Evolutionary conservation across 2,329 filamentous ascomycete species (phyloP).

Genomic region (Fusarium sp.): DNA sequence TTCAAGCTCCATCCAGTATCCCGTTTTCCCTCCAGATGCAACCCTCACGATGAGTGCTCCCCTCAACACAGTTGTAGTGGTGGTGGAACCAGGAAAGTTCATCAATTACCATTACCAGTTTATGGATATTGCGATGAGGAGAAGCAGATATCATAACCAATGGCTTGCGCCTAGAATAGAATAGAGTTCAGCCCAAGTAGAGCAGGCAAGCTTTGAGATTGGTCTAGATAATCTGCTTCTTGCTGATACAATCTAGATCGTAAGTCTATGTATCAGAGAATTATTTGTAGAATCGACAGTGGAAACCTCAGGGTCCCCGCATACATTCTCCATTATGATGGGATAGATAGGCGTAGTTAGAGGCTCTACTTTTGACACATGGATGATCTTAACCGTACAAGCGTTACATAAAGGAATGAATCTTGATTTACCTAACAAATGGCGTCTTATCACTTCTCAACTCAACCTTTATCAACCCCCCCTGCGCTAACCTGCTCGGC

Average conservation of each 20-base stretch:
- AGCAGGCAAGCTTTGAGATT: background rate
- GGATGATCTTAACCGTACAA: background rate
- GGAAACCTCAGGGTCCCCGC: constrained; percentile 10
- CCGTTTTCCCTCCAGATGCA: background rate
- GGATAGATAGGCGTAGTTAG: background rate
- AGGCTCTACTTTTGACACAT: background rate
- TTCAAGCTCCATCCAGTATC: background rate
- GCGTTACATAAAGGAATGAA: constrained; percentile 21
- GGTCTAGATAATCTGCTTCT: background rate
- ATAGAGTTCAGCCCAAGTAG: background rate
- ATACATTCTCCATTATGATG: background rate
- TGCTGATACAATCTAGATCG: background rate
- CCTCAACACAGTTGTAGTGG: constrained; percentile 13
- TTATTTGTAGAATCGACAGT: background rate
- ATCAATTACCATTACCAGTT: background rate
- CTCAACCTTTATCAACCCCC: constrained; percentile 15
- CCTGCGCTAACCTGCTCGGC: constrained; percentile 34
- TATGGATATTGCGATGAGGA: background rate
- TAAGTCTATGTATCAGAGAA: background rate
- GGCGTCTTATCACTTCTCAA: constrained; percentile 16
- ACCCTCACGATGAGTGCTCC: background rate
- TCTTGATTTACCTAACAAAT: constrained; percentile 15
- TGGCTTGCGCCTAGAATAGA: background rate
- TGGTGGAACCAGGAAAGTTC: constrained; percentile 17
- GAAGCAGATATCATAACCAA: background rate